Evolutionary conservation across 768 basidiomycete species (phyloP).

Genomic region (Mycena metata): DNA sequence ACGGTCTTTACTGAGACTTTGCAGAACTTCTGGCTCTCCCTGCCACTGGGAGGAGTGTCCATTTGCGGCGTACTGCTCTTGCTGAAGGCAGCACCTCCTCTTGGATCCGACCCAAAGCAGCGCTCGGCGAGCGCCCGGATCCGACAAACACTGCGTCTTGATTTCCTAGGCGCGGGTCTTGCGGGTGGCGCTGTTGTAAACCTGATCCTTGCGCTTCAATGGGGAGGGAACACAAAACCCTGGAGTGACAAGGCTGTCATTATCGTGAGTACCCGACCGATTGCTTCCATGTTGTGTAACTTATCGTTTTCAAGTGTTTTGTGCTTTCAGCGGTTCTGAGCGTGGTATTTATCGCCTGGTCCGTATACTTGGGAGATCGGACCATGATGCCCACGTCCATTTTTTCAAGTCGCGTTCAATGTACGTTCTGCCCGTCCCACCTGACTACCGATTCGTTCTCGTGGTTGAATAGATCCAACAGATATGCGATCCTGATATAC

Average conservation of each 20-base stretch:
- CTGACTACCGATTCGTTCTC: too few species aligned
- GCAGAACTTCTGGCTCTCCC: slow-evolving; percentile 6
- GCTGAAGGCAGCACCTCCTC: slow-evolving; percentile 7
- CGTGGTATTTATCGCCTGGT: slow-evolving; percentile 18
- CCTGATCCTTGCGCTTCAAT: slow-evolving; percentile 56
- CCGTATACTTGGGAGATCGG: not conserved
- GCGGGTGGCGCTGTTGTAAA: slow-evolving; percentile 49
- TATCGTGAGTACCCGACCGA: not conserved
- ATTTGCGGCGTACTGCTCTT: slow-evolving; percentile 18
- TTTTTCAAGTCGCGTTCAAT: slow-evolving; percentile 16
- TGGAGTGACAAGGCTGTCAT: slow-evolving; percentile 54
- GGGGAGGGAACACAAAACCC: slow-evolving; percentile 57
- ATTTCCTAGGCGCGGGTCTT: slow-evolving; percentile 53
- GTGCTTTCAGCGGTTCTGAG: slow-evolving; percentile 1
- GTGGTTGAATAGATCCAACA: not conserved
- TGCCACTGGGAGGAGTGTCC: slow-evolving; percentile 19
- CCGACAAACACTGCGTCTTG: slow-evolving; percentile 43
- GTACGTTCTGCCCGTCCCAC: not conserved
- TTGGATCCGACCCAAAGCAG: slow-evolving; percentile 13
- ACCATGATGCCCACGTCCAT: slow-evolving; percentile 15
- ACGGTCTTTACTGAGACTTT: not conserved
- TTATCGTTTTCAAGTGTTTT: slow-evolving; percentile 4
- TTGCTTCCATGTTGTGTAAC: too few species aligned
- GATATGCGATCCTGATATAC: slow-evolving; percentile 8
- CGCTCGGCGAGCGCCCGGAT: slow-evolving; percentile 1